phyloP scores from a whole-genome alignment of 345 rosid species.

The Salix viminalis region DNA sequence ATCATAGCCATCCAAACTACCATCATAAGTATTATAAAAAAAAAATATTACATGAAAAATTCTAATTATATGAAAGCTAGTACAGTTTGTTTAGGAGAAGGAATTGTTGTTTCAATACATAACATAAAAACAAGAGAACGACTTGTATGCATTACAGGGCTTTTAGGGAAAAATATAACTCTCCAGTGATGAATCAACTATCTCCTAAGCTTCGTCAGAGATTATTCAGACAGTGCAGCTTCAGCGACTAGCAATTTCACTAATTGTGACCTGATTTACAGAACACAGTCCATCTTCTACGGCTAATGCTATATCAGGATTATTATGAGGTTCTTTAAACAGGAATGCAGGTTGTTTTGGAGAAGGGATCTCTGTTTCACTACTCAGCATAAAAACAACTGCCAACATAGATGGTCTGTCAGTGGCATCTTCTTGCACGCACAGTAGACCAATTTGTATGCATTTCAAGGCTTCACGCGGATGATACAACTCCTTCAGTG shows the following conservation, averaged over 20 bases:
- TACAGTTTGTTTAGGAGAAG: accelerated
- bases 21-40: no score
- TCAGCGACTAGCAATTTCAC: neutral
- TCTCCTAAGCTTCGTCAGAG: neutral
- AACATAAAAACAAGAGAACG: no score
- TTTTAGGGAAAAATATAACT: no score
- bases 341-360: neutral
- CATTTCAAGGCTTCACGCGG: neutral
- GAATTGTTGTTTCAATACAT: no score
- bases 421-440: neutral
- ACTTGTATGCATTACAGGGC: no score
- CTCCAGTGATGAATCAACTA: no score
- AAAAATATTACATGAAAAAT: no score
- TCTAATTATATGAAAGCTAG: neutral
- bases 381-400: conserved; percentile 3
- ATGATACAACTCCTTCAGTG: neutral
- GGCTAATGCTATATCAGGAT: neutral
- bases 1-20: no score
- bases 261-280: neutral
- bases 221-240: neutral
- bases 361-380: neutral
- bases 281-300: neutral
- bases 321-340: neutral
- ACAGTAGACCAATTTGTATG: conserved; percentile 4
- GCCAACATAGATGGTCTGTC: conserved; percentile 4